Conservation (phyloP, 495 filamentous ascomycete genomes). For the Bacidia rubella region DNA sequence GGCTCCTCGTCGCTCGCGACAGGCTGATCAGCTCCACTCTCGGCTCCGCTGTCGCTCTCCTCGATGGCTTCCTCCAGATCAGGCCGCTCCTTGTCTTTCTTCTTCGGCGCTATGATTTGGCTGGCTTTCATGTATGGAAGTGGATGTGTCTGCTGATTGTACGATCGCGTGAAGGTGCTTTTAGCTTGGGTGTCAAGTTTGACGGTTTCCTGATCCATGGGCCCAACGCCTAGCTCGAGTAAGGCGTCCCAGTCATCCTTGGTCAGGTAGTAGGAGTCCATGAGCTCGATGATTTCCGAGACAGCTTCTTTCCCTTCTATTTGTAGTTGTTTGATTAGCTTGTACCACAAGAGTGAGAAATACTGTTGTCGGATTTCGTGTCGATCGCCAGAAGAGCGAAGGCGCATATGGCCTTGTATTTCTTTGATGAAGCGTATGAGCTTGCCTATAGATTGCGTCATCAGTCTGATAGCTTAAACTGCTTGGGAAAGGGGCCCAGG, state of each 20-base stretch:
- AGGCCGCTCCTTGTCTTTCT: conserved; percentile 58
- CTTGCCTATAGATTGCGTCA: conserved; percentile 44
- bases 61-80: conserved; percentile 95
- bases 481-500: neutral
- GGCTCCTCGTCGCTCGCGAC: conserved; percentile 51
- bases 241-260: conserved; percentile 89
- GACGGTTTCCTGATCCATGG: conserved; percentile 58
- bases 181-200: conserved; percentile 78
- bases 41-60: conserved; percentile 67
- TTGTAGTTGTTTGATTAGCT: conserved; percentile 57
- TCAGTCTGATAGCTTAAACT: neutral
- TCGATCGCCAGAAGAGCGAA: conserved; percentile 80
- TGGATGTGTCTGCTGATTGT: conserved; percentile 77
- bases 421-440: conserved; percentile 78
- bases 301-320: conserved; percentile 62
- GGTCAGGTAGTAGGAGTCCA: conserved; percentile 97
- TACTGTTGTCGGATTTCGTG: conserved; percentile 93
- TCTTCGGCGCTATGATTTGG: conserved; percentile 57
- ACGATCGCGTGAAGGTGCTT: conserved; percentile 74
- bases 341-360: conserved; percentile 74
- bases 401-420: conserved; percentile 92
- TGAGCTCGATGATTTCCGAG: conserved; percentile 64
- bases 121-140: conserved; percentile 92
- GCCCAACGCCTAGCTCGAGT: conserved; percentile 79
- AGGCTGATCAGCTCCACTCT: conserved; percentile 42